Percentiles rank a stretch among this genome's conserved stretches.
phyloP scores from a whole-genome alignment of 257 asterid genomes.

The Rubia yunnanensis region DNA sequence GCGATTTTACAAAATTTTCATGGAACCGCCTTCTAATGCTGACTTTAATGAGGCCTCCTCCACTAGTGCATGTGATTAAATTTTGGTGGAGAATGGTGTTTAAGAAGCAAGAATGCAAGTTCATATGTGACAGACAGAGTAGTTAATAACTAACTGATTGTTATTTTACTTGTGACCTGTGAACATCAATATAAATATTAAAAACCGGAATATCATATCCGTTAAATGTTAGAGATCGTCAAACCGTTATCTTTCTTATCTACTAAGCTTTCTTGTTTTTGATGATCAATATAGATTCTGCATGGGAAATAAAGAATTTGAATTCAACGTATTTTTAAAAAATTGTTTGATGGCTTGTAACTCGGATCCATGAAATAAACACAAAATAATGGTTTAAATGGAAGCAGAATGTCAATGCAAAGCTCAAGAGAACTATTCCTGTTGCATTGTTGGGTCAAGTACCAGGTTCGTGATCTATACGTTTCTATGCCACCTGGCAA shows the following conservation, averaged over 20 bases:
- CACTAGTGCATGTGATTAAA: no score
- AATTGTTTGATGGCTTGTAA: constrained; percentile 59
- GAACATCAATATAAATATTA: not conserved
- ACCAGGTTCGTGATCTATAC: constrained; percentile 57
- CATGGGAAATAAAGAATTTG: constrained; percentile 88
- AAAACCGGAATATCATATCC: no score
- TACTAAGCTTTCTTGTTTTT: constrained; percentile 12
- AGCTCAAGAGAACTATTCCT: constrained; percentile 78
- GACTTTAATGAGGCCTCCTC: no score
- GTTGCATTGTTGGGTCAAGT: constrained; percentile 90
- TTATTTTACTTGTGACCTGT: not conserved
- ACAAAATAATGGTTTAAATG: constrained; percentile 74
- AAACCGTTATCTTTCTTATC: not conserved
- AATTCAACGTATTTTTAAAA: constrained; percentile 36
- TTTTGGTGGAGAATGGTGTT: no score
- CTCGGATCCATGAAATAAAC: constrained; percentile 78
- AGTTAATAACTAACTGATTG: no score
- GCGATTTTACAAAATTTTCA: no score
- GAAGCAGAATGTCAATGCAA: constrained; percentile 55
- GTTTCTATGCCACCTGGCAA: not conserved
- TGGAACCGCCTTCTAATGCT: no score
- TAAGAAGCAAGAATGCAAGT: no score
- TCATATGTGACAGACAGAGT: no score
- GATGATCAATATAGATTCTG: constrained; percentile 50
- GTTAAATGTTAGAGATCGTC: not conserved